Base-by-base conservation (phyloP, 202 grass and related monocot genomes). In the Carex arenaria region DNA sequence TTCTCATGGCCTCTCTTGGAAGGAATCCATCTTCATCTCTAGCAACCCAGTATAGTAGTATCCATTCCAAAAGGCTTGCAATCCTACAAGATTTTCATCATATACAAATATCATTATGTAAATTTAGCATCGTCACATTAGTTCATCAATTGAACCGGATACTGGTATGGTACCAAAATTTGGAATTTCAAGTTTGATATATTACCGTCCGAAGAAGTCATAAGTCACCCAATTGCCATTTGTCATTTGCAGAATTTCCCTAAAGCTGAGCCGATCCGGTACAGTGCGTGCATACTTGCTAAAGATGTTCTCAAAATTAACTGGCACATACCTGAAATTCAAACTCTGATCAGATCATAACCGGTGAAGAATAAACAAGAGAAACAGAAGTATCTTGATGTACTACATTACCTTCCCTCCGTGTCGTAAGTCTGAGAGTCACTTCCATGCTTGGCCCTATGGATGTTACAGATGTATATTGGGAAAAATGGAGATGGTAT, bases 291-390 rank as follows among this genome's bases (percentile, higher is more conserved):
- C 92, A 20, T 94, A 87, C 47, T 94, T 91, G 83, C 92, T 94
- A 83, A 94, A 94, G 38, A 94, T 87, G 83, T 79, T 94, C 83
- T 94, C 92, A 47, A 94, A 91, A 49, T 88, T 85, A 19, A 89
- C 74, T 3, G 92, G 89, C 23, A 91, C 14, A 55, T 78, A 94
- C 85, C 89, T 85, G 42, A 47, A 84, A 61, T 19, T 13, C 17
- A 83, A 32, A 51, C 9, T 67, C 26, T 22, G 79, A 31, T 30
- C 38, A 19, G 6, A 14, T 32, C 51, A 52, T 14, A 70, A 30
- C 42, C 20, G 36, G 45, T 73, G 26, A 17, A 32, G 15, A 47
- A 18, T 30, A 30, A 30, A 56, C 8, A 43, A 57, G 20, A 80
- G 11, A 56, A 74, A 68, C 4, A 38, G 7, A 43, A 1, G 14